Conservation (phyloP, 306 rosid species). For the Pyrus pyrifolia region DNA sequence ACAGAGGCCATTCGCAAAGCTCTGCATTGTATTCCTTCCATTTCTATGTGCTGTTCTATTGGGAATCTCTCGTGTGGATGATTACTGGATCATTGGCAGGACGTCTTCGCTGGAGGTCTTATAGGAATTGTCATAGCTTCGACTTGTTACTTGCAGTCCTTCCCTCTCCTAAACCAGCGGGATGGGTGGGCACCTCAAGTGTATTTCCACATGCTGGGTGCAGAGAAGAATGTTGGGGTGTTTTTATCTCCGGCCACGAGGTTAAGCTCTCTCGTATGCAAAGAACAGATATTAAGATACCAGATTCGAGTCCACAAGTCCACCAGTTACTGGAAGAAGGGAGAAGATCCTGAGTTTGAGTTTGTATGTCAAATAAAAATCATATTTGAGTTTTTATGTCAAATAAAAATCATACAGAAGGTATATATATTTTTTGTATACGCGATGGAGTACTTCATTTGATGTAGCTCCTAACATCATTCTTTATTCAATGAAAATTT, state of each 20-base stretch:
- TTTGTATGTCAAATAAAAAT: not conserved
- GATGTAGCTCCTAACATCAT: not conserved
- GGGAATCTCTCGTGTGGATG: constrained; percentile 43
- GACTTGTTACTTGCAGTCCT: no score
- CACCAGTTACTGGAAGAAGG: not conserved
- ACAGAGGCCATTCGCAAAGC: constrained; percentile 9
- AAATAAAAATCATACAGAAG: not conserved
- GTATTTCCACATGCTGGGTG: not conserved
- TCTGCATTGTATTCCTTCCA: constrained; percentile 39
- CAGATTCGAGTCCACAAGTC: not conserved
- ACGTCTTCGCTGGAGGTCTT: constrained; percentile 40
- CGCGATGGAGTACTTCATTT: not conserved
- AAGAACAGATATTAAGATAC: not conserved
- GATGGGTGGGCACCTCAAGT: no score
- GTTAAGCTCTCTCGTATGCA: not conserved
- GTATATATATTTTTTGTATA: not conserved
- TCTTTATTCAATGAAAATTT: not conserved
- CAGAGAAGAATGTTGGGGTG: constrained; percentile 1
- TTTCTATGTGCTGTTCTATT: constrained; percentile 37
- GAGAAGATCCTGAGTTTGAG: constrained; percentile 2
- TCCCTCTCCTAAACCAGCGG: no score
- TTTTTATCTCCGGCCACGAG: not conserved
- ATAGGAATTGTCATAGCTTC: constrained; percentile 27
- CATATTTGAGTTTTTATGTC: not conserved
- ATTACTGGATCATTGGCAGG: constrained; percentile 57